Evolutionary conservation across 306 rosid species (phyloP).

Genomic region (Sicyos baderoa): DNA sequence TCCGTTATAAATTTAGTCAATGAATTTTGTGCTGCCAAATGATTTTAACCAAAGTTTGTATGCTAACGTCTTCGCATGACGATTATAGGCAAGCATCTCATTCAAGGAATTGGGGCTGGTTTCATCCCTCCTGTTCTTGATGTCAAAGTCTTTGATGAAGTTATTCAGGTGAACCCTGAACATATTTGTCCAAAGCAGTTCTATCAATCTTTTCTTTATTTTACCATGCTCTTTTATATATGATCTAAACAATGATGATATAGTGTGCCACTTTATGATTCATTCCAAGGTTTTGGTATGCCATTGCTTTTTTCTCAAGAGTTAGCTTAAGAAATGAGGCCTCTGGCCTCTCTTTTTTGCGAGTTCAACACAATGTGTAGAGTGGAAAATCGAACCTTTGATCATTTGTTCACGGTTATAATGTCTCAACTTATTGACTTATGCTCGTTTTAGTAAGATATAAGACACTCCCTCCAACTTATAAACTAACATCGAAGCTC

Average conservation of each 20-base stretch:
- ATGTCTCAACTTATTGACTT: background rate
- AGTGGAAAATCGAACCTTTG: background rate
- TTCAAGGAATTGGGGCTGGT: slow-evolving; percentile 75
- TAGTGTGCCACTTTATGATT: background rate
- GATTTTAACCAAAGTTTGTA: background rate
- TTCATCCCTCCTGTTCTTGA: slow-evolving; percentile 45
- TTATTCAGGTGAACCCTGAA: slow-evolving; percentile 42
- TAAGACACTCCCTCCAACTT: background rate
- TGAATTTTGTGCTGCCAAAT: background rate
- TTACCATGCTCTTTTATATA: background rate
- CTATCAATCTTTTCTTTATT: background rate
- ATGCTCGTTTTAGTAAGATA: background rate
- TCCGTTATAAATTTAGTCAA: too few relatives aligned
- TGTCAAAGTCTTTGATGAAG: slow-evolving; percentile 49
- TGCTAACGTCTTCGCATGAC: background rate
- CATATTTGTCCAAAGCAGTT: background rate
- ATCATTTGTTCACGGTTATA: background rate
- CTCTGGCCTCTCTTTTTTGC: background rate
- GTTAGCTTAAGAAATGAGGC: background rate
- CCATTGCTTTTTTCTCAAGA: background rate
- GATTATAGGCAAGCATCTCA: slow-evolving; percentile 54
- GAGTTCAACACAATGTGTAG: background rate
- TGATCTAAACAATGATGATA: background rate
- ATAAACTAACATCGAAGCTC: background rate
- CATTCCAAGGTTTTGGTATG: too few relatives aligned